These are phyloP conservation scores for Paratrypanosoma confusum DNA, from an alignment of 208 protist species.

Conservation along the genomic window DNA sequence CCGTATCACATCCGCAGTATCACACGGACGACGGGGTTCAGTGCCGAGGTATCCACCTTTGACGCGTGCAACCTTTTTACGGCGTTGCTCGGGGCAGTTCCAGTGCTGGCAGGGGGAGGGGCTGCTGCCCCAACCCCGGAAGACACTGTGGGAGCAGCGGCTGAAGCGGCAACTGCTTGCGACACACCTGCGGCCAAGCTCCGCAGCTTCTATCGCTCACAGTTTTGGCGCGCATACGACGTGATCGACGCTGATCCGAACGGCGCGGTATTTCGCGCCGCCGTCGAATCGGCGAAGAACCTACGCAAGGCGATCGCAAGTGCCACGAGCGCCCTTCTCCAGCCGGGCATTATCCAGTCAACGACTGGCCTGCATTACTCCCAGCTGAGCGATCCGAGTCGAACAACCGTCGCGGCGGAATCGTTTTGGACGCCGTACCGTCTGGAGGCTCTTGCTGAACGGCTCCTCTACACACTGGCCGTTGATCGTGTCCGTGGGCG, in stretches of 20 bases:
- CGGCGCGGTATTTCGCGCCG: slow-evolving; percentile 36
- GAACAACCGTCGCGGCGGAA: slow-evolving; percentile 54
- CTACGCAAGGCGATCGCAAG: slow-evolving; percentile 53
- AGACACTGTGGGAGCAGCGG: slow-evolving; percentile 1
- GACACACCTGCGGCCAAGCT: slow-evolving; percentile 14
- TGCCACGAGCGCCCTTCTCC: slow-evolving; percentile 69
- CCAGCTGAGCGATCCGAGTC: slow-evolving; percentile 45
- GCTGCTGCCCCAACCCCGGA: neutral
- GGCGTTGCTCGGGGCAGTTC: slow-evolving; percentile 35
- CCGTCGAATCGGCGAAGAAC: slow-evolving; percentile 40
- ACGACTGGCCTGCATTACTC: slow-evolving; percentile 70
- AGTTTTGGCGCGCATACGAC: slow-evolving; percentile 64
- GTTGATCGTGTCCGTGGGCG: slow-evolving; percentile 51
- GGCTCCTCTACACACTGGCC: slow-evolving; percentile 56
- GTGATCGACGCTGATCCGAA: slow-evolving; percentile 75
- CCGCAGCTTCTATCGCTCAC: slow-evolving; percentile 44
- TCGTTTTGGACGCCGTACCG: slow-evolving; percentile 56
- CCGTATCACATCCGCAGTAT: slow-evolving; percentile 48
- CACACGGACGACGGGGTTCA: slow-evolving; percentile 53
- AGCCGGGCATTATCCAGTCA: slow-evolving; percentile 73
- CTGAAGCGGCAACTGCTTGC: slow-evolving; percentile 12
- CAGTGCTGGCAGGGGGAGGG: neutral
- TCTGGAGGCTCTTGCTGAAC: slow-evolving; percentile 38
- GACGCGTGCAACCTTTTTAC: slow-evolving; percentile 68
- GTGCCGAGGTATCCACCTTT: slow-evolving; percentile 69